Base-by-base conservation (phyloP, 139 green algal genomes). In the Pleodorina starrii region DNA sequence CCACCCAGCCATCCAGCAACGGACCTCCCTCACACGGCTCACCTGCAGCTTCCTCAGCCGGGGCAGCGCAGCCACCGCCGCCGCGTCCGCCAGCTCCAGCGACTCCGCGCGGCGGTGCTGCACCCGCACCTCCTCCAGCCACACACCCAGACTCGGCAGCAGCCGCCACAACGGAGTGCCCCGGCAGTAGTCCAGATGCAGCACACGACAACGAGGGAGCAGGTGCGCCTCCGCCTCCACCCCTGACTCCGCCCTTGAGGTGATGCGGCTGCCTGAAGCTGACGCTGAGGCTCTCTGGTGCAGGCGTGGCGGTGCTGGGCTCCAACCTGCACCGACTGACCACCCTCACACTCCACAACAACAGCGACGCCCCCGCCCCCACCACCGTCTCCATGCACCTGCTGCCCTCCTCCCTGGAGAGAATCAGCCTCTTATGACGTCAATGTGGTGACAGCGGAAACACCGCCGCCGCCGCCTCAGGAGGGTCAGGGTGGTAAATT, bases 21-120 rank as follows among this genome's bases (percentile, higher is more conserved):
- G n/a, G n/a, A n/a, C n/a, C n/a, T n/a, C n/a, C n/a, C n/a, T n/a
- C n/a, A n/a, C 12, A 57, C 48, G 48, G 12, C 72, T 48, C 72
- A 79, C 72, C 32, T 71, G 76, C 48, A 84, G 50, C 76, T 84
- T 84, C 11, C 32, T 17, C 32, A 84, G 76, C 14, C 76, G 32
- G 1, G 76, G 76, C 48, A 84, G 76, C 35, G 76, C 48, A 32
- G 76, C 76, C 76, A 84, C 76, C 48, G 76, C 76, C 76, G 76
- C 76, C 48, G 76, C 76, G 50, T 84, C 76, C 32, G 76, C 48
- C 76, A 7, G 11, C 32, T 17, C 21, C 48, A 84, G 48, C 48
- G 32, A 16, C 76, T 2, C 50, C n/a, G 48, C 76, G 19, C 21
- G 2, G 27, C 11, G 9, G 21, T 44, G 25, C 35, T 71, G 76